phyloP scores from a whole-genome alignment of 768 basidiomycete genomes.

The Lactarius tabidus region DNA sequence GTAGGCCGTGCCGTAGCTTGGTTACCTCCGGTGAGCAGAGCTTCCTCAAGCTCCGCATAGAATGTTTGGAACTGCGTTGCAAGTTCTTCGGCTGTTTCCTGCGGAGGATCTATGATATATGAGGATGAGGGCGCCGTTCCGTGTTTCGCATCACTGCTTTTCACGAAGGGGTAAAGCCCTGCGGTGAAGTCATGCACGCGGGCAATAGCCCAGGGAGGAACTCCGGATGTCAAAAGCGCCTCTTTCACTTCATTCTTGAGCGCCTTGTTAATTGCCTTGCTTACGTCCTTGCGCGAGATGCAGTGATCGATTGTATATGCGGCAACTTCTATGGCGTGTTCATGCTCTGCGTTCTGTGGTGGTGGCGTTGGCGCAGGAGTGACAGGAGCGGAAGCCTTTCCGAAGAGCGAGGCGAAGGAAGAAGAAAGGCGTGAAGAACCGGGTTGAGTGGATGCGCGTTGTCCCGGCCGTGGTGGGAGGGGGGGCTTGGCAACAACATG shows the following conservation, averaged over 20 bases:
- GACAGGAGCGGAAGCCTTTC: constrained; percentile 19
- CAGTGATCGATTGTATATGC: constrained; percentile 54
- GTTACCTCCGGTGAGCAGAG: constrained; percentile 45
- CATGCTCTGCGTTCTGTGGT: constrained; percentile 27
- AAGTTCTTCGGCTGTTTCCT: constrained; percentile 50
- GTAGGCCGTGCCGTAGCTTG: constrained; percentile 31
- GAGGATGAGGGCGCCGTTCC: constrained; percentile 10
- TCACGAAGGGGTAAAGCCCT: constrained; percentile 56
- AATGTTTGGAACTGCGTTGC: constrained; percentile 65
- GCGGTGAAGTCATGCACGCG: constrained; percentile 53
- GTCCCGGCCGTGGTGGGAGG: constrained; percentile 33
- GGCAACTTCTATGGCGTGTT: constrained; percentile 49
- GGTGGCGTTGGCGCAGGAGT: constrained; percentile 21
- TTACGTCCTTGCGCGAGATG: constrained; percentile 51
- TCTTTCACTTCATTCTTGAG: constrained; percentile 55
- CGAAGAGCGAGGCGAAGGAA: constrained; percentile 27
- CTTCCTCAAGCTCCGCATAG: constrained; percentile 61
- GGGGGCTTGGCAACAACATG: constrained; percentile 28
- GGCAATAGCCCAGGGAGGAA: constrained; percentile 57
- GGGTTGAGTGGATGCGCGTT: constrained; percentile 23
- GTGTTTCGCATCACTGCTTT: constrained; percentile 21
- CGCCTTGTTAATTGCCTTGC: constrained; percentile 48
- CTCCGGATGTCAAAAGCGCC: constrained; percentile 38
- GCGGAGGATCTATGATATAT: constrained; percentile 43
- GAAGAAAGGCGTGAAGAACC: constrained; percentile 28